phyloP scores from a whole-genome alignment of 129 eudicot genomes.

The Chrysanthemum lavandulifolium region DNA sequence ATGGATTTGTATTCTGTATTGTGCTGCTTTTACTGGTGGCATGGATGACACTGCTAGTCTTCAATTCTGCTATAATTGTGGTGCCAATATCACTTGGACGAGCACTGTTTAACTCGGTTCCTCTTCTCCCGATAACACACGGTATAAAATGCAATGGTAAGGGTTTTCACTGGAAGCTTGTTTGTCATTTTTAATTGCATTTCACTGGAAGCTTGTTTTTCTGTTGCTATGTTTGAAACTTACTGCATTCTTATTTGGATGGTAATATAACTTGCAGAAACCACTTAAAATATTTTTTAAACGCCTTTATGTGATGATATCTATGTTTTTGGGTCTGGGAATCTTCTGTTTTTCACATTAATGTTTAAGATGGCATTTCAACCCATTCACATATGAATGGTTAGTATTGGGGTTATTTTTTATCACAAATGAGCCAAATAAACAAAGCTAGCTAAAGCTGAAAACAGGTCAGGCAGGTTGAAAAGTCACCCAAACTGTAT shows the following conservation, averaged over 20 bases:
- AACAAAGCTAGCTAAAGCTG: background rate
- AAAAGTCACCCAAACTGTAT: background rate
- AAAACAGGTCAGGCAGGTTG: background rate
- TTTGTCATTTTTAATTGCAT: background rate
- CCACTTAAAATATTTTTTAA: background rate
- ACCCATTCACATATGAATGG: background rate
- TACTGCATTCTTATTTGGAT: background rate
- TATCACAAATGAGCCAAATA: background rate
- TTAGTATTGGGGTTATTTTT: too few species aligned
- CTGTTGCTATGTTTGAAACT: background rate
- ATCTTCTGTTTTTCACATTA: constrained; percentile 1
- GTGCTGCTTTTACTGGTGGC: constrained; percentile 78
- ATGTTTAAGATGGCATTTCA: background rate
- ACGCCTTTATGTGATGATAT: background rate
- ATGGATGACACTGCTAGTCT: constrained; percentile 81
- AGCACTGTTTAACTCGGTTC: constrained; percentile 69
- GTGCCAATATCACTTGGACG: constrained; percentile 85
- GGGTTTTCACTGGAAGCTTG: constrained; percentile 14
- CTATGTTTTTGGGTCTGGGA: background rate
- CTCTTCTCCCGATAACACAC: constrained; percentile 84
- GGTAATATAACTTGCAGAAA: background rate
- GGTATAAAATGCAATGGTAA: constrained; percentile 93
- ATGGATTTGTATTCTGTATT: constrained; percentile 69
- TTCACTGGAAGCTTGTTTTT: constrained; percentile 13
- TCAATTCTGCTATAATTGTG: constrained; percentile 67